Percentiles rank a stretch among this genome's conserved stretches.
phyloP scores from a whole-genome alignment of 306 rosid genomes.

The Cucurbita argyrosperma region DNA sequence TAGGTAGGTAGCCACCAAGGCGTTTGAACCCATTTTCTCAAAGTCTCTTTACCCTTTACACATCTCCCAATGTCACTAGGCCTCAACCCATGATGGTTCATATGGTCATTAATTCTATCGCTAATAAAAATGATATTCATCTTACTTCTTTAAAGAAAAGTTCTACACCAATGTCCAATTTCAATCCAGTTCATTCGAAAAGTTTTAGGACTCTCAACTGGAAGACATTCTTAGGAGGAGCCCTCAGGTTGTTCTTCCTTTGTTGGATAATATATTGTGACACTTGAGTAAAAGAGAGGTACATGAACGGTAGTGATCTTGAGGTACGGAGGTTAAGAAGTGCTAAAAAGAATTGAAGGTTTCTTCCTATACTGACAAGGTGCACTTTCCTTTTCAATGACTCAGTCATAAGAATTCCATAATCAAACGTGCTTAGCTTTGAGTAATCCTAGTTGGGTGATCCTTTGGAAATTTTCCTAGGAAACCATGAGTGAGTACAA shows the following conservation, averaged over 20 bases:
- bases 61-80: background rate
- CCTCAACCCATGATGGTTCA: background rate
- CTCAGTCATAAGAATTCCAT: too few species aligned
- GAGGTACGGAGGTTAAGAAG: too few species aligned
- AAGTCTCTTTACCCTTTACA: background rate
- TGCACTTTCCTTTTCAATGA: too few species aligned
- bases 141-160: background rate
- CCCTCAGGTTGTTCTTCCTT: background rate
- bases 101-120: background rate
- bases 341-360: too few species aligned
- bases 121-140: background rate
- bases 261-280: background rate
- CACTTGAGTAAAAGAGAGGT: too few species aligned
- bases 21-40: background rate
- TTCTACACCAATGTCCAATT: background rate
- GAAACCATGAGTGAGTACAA: too few species aligned
- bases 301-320: too few species aligned
- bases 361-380: too few species aligned
- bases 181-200: background rate
- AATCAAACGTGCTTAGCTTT: too few species aligned
- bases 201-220: background rate
- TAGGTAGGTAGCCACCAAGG: background rate
- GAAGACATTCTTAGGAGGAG: background rate
- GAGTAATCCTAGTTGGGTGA: too few species aligned
- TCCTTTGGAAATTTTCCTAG: too few species aligned